phyloP scores from a whole-genome alignment of 73 alveolate species.

The Blepharisma japonicum region DNA sequence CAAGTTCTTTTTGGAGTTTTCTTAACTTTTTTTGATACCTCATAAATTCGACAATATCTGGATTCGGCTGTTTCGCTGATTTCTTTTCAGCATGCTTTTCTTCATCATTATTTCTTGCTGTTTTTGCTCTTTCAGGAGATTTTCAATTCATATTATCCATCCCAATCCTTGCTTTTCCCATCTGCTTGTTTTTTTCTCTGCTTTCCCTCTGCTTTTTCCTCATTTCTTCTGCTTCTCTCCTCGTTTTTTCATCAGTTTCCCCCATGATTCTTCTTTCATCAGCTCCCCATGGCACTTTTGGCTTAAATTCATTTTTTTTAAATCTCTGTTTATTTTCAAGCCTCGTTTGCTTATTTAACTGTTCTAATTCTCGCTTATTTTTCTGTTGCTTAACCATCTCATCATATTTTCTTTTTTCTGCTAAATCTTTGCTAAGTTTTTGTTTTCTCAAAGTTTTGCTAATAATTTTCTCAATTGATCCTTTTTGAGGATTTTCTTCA shows the following conservation, averaged over 20 bases:
- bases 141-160: not conserved
- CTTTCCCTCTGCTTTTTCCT: conserved; percentile 18
- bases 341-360: not conserved
- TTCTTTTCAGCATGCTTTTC: not conserved
- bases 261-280: conserved; percentile 26
- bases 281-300: conserved; percentile 6
- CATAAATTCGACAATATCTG: not conserved
- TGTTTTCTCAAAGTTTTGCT: conserved; percentile 8
- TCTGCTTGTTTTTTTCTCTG: not conserved
- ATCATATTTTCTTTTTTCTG: conserved; percentile 4
- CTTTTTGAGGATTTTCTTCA: not conserved
- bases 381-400: not conserved
- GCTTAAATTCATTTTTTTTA: conserved; percentile 9
- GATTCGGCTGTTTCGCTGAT: not conserved
- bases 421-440: not conserved
- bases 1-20: not conserved
- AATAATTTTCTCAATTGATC: not conserved
- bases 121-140: no score
- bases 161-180: conserved; percentile 20
- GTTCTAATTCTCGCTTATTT: not conserved
- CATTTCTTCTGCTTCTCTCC: conserved; percentile 15
- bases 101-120: no score
- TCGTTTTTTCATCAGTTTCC: conserved; percentile 1
- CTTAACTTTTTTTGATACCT: not conserved
- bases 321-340: conserved; percentile 8